Evolutionary conservation across 805 yeast genomes (phyloP).

Genomic region (Debaryomyces tyrocola): DNA sequence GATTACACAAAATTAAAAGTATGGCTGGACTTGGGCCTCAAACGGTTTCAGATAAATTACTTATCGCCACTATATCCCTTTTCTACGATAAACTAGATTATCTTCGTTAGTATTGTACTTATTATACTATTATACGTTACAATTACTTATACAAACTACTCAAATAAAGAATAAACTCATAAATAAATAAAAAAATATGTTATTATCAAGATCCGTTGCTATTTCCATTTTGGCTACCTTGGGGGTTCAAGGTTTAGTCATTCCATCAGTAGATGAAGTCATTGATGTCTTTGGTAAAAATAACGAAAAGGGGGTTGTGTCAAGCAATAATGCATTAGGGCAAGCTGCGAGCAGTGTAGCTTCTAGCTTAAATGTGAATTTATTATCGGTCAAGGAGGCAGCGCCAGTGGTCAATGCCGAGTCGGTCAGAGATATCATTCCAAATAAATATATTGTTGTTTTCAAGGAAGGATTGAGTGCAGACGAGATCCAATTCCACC

Average conservation of each 20-base stretch:
- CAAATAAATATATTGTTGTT: constrained; percentile 81
- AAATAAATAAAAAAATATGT: constrained; percentile 20
- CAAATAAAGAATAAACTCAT: not conserved
- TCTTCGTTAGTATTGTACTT: not conserved
- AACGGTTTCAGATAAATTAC: not conserved
- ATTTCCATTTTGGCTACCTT: constrained; percentile 42
- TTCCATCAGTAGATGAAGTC: constrained; percentile 52
- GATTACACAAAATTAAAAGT: not conserved
- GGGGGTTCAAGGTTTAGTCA: constrained; percentile 51
- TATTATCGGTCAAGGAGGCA: not conserved
- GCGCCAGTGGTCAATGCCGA: constrained; percentile 52
- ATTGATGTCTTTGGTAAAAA: constrained; percentile 32
- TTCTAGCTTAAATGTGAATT: not conserved
- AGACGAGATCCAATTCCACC: constrained; percentile 62
- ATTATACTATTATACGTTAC: not conserved
- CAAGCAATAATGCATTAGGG: not conserved
- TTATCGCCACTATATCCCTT: constrained; percentile 8
- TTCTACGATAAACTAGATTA: not conserved
- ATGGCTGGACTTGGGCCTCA: not conserved
- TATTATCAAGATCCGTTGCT: constrained; percentile 42
- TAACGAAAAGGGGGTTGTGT: constrained; percentile 1
- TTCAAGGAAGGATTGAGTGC: constrained; percentile 64
- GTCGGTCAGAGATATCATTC: constrained; percentile 50
- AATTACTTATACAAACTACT: not conserved
- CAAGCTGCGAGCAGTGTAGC: not conserved